Percentiles rank a stretch among this genome's conserved stretches.
These are phyloP conservation scores for Leccinum imitatum DNA, from an alignment of 768 basidiomycete species.

Conservation along the genomic window DNA sequence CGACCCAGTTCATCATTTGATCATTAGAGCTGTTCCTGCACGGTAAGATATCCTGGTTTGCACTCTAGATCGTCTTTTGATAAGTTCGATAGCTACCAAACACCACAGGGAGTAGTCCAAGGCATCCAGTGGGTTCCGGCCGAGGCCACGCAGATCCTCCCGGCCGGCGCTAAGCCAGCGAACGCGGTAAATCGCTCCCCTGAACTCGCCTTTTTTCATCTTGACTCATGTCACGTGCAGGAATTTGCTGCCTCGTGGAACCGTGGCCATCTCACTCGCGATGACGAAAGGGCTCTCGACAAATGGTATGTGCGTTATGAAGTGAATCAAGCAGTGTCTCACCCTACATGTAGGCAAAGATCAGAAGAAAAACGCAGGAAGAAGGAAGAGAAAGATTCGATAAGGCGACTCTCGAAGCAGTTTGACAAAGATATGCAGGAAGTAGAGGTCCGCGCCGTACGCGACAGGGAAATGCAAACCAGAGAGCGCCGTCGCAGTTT, in stretches of 20 bases:
- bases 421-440: slow-evolving; percentile 49
- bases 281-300: slow-evolving; percentile 42
- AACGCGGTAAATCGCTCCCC: slow-evolving; percentile 42
- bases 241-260: slow-evolving; percentile 61
- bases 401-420: slow-evolving; percentile 38
- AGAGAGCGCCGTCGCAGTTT: slow-evolving; percentile 57
- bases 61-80: slow-evolving; percentile 7
- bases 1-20: slow-evolving; percentile 15
- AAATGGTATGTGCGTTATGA: slow-evolving; percentile 41
- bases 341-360: slow-evolving; percentile 40
- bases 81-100: slow-evolving; percentile 58
- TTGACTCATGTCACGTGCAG: slow-evolving; percentile 33
- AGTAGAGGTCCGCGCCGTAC: slow-evolving; percentile 53
- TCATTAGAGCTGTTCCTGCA: slow-evolving; percentile 64
- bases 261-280: slow-evolving; percentile 39
- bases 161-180: slow-evolving; percentile 59
- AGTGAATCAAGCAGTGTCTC: slow-evolving; percentile 8
- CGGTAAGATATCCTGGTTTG: slow-evolving; percentile 47
- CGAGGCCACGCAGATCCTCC: slow-evolving; percentile 63
- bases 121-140: slow-evolving; percentile 68
- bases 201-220: background rate
- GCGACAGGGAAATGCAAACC: slow-evolving; percentile 53
- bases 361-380: slow-evolving; percentile 53
- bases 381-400: slow-evolving; percentile 46
- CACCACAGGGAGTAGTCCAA: slow-evolving; percentile 60